Evolutionary conservation across 371 early-diverging fungal species (phyloP).

Genomic region (Haplosporangium sp.): DNA sequence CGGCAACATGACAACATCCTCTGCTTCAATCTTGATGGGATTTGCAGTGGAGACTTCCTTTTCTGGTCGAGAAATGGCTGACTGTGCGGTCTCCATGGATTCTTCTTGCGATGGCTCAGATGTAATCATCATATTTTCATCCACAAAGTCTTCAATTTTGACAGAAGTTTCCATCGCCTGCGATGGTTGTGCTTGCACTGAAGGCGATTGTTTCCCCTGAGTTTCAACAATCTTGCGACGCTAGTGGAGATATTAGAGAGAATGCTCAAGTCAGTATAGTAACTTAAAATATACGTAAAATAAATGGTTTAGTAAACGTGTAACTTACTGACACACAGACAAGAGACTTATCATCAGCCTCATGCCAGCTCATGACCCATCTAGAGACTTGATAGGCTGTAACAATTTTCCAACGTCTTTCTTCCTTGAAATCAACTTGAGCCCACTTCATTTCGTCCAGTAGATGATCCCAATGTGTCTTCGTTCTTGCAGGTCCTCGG

Average conservation of each 20-base stretch:
- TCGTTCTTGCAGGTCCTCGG: conserved; percentile 75
- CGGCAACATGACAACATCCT: conserved; percentile 33
- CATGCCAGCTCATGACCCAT: conserved; percentile 89
- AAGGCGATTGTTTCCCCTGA: background rate
- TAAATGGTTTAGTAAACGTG: background rate
- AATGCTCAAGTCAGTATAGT: too few species aligned
- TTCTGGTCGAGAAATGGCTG: conserved; percentile 69
- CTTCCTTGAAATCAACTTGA: conserved; percentile 88
- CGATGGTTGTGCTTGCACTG: conserved; percentile 10
- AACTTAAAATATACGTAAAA: background rate
- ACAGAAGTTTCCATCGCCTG: conserved; percentile 22
- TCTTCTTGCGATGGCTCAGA: conserved; percentile 15
- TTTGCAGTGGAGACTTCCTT: conserved; percentile 13
- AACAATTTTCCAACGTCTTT: conserved; percentile 87
- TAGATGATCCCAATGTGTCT: conserved; percentile 90
- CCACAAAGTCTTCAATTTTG: conserved; percentile 47
- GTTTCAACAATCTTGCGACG: conserved; percentile 13
- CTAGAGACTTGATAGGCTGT: conserved; percentile 75
- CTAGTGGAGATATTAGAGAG: conserved; percentile 8
- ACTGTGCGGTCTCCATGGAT: conserved; percentile 58
- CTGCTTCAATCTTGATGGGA: conserved; percentile 44
- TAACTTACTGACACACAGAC: conserved; percentile 73
- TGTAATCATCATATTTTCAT: conserved; percentile 42
- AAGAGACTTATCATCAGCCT: conserved; percentile 73
- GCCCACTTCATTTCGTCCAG: conserved; percentile 94